Conservation (phyloP, 2,329 filamentous ascomycete species). For the Emericellopsis cladophorae region DNA sequence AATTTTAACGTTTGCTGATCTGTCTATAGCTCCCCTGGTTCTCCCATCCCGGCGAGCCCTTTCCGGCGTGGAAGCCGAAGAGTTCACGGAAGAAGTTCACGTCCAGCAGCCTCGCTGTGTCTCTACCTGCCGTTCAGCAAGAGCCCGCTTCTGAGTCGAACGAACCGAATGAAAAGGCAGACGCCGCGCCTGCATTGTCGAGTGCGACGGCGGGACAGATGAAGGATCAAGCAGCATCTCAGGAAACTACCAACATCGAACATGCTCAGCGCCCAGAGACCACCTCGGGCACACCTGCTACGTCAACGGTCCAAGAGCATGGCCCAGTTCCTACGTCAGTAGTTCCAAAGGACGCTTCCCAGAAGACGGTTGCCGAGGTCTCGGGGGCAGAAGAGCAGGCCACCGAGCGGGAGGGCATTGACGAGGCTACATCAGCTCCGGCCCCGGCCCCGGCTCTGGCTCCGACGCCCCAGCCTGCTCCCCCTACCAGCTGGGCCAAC, state of each 20-base stretch:
- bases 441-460: constrained; percentile 7
- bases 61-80: constrained; percentile 27
- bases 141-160: constrained; percentile 11
- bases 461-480: constrained; percentile 15
- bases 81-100: constrained; percentile 27
- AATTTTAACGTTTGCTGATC: background rate
- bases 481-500: constrained; percentile 24
- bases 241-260: constrained; percentile 2
- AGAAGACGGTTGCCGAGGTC: background rate
- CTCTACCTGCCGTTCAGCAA: constrained; percentile 26
- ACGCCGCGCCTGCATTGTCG: background rate
- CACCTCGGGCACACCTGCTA: constrained; percentile 8
- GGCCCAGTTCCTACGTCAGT: too few relatives aligned
- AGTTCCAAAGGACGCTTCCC: too few relatives aligned
- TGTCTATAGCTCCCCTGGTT: constrained; percentile 42
- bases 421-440: background rate
- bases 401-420: constrained; percentile 7
- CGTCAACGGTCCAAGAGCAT: background rate
- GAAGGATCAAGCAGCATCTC: constrained; percentile 7
- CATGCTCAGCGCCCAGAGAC: constrained; percentile 11
- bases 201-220: too few relatives aligned
- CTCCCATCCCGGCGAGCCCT: constrained; percentile 36
- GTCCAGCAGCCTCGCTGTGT: constrained; percentile 23
- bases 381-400: constrained; percentile 3
- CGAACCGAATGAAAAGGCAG: background rate